Conservation (phyloP, 768 basidiomycete genomes). For the Strobilomyces echinocephalus region DNA sequence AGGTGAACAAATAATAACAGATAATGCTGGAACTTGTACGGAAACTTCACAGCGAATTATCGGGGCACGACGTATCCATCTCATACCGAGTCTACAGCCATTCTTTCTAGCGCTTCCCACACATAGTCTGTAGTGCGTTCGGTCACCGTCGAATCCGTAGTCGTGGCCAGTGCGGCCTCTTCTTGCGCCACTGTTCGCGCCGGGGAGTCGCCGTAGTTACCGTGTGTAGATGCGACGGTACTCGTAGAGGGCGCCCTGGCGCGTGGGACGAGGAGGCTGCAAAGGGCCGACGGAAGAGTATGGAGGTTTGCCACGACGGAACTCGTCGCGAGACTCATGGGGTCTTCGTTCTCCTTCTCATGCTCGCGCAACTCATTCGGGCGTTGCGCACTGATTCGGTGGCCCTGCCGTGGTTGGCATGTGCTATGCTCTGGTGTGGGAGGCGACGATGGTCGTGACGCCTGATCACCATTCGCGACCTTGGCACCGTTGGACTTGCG, state of each 20-base stretch:
- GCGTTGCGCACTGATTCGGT: neutral
- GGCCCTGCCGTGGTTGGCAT: neutral
- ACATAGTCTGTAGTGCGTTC: slow-evolving; percentile 10
- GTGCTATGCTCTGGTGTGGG: neutral
- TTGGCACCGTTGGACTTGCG: slow-evolving; percentile 9
- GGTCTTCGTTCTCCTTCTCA: slow-evolving; percentile 5
- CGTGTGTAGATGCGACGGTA: slow-evolving; percentile 13
- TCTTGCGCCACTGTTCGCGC: neutral
- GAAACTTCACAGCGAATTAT: neutral
- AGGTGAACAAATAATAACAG: neutral
- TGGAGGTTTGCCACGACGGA: neutral
- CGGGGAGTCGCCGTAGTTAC: neutral
- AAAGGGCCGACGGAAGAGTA: slow-evolving; percentile 6
- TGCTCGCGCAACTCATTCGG: neutral
- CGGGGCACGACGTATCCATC: neutral
- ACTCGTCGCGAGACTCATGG: neutral
- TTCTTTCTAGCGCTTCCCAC: slow-evolving; percentile 22
- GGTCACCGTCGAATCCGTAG: neutral
- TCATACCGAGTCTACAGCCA: slow-evolving; percentile 19
- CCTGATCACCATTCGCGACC: neutral
- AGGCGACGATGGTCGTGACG: neutral
- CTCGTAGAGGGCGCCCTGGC: slow-evolving; percentile 23
- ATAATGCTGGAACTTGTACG: neutral
- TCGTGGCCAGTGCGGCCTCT: neutral
- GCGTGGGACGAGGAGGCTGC: slow-evolving; percentile 10